A percentile compares a stretch with the other conserved stretches of the same genome.
phyloP scores from a whole-genome alignment of 2,329 filamentous ascomycete genomes.

The Apiospora aurea region DNA sequence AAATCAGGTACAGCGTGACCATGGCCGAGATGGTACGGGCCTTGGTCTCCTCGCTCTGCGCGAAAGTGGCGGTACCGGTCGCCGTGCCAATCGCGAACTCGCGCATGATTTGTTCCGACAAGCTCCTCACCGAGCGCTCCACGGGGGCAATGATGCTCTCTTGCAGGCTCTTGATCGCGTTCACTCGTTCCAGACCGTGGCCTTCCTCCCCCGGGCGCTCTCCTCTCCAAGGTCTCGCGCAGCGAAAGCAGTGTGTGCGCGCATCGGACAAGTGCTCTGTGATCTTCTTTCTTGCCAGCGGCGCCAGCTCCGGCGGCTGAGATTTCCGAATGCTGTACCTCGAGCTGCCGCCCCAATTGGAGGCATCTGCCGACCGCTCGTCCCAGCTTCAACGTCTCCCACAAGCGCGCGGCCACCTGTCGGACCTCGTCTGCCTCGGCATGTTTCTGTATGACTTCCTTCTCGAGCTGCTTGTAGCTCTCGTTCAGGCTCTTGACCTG shows the following conservation, averaged over 20 bases:
- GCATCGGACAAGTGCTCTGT: conserved; percentile 81
- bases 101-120: conserved; percentile 79
- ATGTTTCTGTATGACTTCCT: conserved; percentile 85
- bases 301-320: conserved; percentile 48
- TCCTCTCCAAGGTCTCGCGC: conserved; percentile 73
- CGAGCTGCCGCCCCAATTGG: conserved; percentile 83
- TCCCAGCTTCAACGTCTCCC: conserved; percentile 80
- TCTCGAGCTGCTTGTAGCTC: conserved; percentile 84
- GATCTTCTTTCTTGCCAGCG: conserved; percentile 68
- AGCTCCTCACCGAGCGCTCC: conserved; percentile 75
- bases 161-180: conserved; percentile 74
- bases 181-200: conserved; percentile 75
- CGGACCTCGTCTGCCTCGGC: conserved; percentile 85
- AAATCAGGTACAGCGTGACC: conserved; percentile 80
- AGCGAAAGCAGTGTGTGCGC: conserved; percentile 80
- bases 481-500: conserved; percentile 83
- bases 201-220: conserved; percentile 76
- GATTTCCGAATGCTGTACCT: conserved; percentile 82
- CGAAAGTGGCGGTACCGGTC: conserved; percentile 61
- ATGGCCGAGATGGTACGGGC: conserved; percentile 77
- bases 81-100: conserved; percentile 78
- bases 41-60: conserved; percentile 76
- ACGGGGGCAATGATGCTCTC: conserved; percentile 73
- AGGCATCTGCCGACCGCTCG: conserved; percentile 80
- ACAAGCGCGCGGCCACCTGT: conserved; percentile 77